A percentile compares a stretch with the other conserved stretches of the same genome.
Conservation (phyloP, 345 rosid species). For the Kandelia obovata region DNA sequence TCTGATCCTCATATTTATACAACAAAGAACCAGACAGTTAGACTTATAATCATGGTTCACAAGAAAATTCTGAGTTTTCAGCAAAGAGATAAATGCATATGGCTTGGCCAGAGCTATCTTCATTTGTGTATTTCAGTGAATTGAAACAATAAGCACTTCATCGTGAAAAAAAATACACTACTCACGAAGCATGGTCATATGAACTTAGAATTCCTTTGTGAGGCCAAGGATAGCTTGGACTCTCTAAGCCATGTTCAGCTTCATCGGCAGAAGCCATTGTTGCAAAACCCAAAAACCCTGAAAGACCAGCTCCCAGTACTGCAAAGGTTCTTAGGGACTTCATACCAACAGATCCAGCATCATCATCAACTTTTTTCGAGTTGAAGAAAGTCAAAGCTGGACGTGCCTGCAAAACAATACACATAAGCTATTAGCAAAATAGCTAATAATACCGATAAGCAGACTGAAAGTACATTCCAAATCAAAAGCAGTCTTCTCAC, state of each 20-base stretch:
- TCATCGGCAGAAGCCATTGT: slow-evolving; percentile 90
- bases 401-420: slow-evolving; percentile 45
- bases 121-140: neutral
- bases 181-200: slow-evolving; percentile 99
- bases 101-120: neutral
- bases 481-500: neutral
- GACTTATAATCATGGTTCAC: neutral
- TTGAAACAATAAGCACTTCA: neutral
- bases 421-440: slow-evolving; percentile 15
- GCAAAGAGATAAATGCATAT: neutral
- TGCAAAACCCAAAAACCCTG: slow-evolving; percentile 75
- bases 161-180: slow-evolving; percentile 9
- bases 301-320: slow-evolving; percentile 79
- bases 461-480: neutral
- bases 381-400: slow-evolving; percentile 50
- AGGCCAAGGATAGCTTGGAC: slow-evolving; percentile 97
- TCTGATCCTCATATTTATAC: too few relatives aligned
- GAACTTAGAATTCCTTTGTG: slow-evolving; percentile 95
- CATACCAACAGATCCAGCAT: slow-evolving; percentile 50
- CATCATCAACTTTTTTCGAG: slow-evolving; percentile 65
- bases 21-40: neutral
- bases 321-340: slow-evolving; percentile 62
- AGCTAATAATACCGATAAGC: neutral
- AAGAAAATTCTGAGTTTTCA: neutral
- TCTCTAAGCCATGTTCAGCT: slow-evolving; percentile 91